phyloP scores from a whole-genome alignment of 2,329 filamentous ascomycete genomes.

The Cladosporium sp. region DNA sequence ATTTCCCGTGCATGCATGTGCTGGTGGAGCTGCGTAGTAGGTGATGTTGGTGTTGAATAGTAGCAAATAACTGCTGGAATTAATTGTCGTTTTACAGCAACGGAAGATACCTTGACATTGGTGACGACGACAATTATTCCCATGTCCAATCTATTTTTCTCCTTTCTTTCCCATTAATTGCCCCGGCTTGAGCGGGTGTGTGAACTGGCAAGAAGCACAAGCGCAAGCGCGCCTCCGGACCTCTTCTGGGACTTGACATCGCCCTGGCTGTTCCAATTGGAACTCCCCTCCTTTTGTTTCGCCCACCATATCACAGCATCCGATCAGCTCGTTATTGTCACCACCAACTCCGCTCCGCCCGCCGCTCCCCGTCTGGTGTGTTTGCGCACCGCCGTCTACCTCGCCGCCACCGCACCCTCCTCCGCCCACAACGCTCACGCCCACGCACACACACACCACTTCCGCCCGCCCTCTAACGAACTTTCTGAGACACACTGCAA shows the following conservation, averaged over 20 bases:
- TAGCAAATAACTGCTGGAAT: background rate
- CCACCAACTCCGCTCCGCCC: background rate
- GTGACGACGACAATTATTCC: background rate
- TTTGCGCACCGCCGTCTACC: background rate
- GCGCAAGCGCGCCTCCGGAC: background rate
- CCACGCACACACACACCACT: background rate
- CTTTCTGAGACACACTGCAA: conserved; percentile 16
- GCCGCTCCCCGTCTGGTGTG: background rate
- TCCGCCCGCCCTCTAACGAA: conserved; percentile 15
- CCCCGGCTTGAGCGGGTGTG: too few relatives aligned
- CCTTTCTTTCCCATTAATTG: background rate
- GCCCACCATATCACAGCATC: conserved; percentile 8
- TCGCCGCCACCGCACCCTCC: conserved; percentile 1
- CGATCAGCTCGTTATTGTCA: conserved; percentile 15
- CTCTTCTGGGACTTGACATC: background rate
- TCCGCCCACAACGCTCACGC: conserved; percentile 3
- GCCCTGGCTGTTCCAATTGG: background rate
- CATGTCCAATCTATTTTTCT: background rate
- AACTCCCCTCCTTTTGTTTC: conserved; percentile 6
- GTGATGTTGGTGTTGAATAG: background rate
- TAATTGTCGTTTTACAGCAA: background rate
- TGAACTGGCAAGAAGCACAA: background rate
- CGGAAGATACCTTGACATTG: background rate
- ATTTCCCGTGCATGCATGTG: background rate
- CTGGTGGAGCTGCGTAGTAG: background rate